A percentile compares a stretch with the other conserved stretches of the same genome.
Conservation (phyloP, 2,329 filamentous ascomycete species). For the Periconia macrospinosa region DNA sequence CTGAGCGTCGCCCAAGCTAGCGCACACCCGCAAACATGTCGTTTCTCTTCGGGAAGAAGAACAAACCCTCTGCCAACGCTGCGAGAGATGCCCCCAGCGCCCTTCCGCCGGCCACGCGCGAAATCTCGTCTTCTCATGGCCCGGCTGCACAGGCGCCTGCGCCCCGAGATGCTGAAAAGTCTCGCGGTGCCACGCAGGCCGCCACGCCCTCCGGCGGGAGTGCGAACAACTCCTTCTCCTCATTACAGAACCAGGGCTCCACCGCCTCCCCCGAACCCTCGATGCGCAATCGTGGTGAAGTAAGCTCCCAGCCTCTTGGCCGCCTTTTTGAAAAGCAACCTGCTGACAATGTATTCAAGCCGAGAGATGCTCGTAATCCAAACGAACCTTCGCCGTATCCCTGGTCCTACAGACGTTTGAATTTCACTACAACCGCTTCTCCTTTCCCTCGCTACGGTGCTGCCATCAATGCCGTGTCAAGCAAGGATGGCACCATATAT, state of each 20-base stretch:
- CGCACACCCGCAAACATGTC: conserved; percentile 47
- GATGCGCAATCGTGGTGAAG: neutral
- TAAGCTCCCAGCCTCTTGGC: neutral
- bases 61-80: conserved; percentile 38
- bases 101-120: conserved; percentile 58
- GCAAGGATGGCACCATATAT: conserved; percentile 96
- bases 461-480: conserved; percentile 87
- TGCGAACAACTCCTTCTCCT: conserved; percentile 66
- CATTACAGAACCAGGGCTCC: conserved; percentile 60
- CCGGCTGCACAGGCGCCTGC: conserved; percentile 49
- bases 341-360: neutral
- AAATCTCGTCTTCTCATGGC: conserved; percentile 60
- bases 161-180: conserved; percentile 46
- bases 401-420: conserved; percentile 89
- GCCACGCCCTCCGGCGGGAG: conserved; percentile 76
- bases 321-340: conserved; percentile 12
- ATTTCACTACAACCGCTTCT: conserved; percentile 80
- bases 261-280: conserved; percentile 64
- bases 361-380: conserved; percentile 47
- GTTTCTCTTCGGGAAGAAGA: conserved; percentile 57
- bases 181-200: conserved; percentile 48
- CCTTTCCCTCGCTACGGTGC: conserved; percentile 97
- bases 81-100: conserved; percentile 19
- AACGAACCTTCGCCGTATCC: conserved; percentile 80
- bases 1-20: conserved; percentile 28